Base-by-base conservation (phyloP, 768 basidiomycete genomes). In the Imleria badia region DNA sequence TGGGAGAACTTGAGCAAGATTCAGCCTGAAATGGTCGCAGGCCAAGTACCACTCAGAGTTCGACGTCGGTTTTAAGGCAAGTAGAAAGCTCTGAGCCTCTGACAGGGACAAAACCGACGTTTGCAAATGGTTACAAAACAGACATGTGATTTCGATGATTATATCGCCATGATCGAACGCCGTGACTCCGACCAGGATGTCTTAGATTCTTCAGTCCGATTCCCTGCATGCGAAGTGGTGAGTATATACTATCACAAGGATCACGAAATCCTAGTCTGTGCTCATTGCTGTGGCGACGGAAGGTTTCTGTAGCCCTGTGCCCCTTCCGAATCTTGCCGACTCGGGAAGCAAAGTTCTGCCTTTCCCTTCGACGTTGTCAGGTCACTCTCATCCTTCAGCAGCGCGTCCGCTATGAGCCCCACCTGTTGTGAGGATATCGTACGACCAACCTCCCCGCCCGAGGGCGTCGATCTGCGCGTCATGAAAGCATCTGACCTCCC, bases 401-500 rank as follows among this genome's bases (percentile, higher is more conserved):
- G 10, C 33, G 30, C 8, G 6, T 23, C 48, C 44, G 38, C 42
- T 13, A 67, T 66, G 67, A 43, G 23, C 3, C 3, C 40, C 17
- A 45, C 31, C 48, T 33, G 19, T 35, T 48, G 48, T 33, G 48
- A 38, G 22, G 34, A 35, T 19, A 20, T 19, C 39, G 22, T 19
- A 4, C 39, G 8, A 12, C 51, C 58, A 39, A 34, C 22, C 17
- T 19, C 55, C 34, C 45, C 41, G 12, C 42, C 55, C 6, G 52
- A 58, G 20, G 48, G 47, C 8, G 20, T 72, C 30, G 35, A 29
- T 17, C 47, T 70, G 8, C 69, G 69, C 9, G 23, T 51, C 20
- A 69, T 70, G 69, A 70, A 61, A 23, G 47, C 66, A 34, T 63
- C 69, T 2, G 69, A 70, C 30, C 53, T 72, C 29, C 58, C 60